Base-by-base conservation (phyloP, 371 early-diverging fungal species). In the Thermomucor indicae-seudaticae region DNA sequence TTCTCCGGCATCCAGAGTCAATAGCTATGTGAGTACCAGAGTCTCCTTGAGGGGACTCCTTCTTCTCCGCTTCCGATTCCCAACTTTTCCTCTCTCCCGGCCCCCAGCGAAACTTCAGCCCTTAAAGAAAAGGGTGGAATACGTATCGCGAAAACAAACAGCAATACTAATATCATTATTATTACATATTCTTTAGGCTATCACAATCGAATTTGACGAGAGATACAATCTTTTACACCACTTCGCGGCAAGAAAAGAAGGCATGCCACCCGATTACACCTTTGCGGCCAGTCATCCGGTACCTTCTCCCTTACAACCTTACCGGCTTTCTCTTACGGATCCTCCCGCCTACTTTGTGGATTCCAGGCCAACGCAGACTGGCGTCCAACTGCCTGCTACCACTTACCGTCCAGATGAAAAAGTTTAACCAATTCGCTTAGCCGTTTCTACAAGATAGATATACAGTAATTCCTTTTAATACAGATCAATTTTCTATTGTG, bases 131-230 rank as follows among this genome's bases (percentile, higher is more conserved):
- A n/a, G n/a, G n/a, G n/a, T n/a, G n/a, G n/a, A n/a, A n/a, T n/a
- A n/a, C n/a, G n/a, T 16, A 24, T 37, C 16, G 32, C 29, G 16
- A 16, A 29, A 20, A 40, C 50, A 39, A 41, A 38, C 41, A 25
- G 17, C 2, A 19, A 20, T 22, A 4, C n/a, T 14, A 17, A 45
- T 25, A 19, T 4, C 23, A 32, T 47, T 22, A n/a, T 25, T 35
- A 35, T 8, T 31, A 20, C 30, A 23, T 51, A 3, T 49, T 43
- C n/a, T 31, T 14, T 63, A 71, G 72, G 57, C 65, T 6, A 67
- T 67, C 24, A 68, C 58, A 4, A 65, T 72, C 32, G 68, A 72
- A 49, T 72, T 72, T 48, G 68, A 72, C 43, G 64, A 67, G 11
- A 31, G 68, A 37, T 72, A 67, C 27, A 72, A 68, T 38, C 41